Evolutionary conservation across 495 filamentous ascomycete genomes (phyloP).

Genomic region (Pseudomonodictys pantanalensis): DNA sequence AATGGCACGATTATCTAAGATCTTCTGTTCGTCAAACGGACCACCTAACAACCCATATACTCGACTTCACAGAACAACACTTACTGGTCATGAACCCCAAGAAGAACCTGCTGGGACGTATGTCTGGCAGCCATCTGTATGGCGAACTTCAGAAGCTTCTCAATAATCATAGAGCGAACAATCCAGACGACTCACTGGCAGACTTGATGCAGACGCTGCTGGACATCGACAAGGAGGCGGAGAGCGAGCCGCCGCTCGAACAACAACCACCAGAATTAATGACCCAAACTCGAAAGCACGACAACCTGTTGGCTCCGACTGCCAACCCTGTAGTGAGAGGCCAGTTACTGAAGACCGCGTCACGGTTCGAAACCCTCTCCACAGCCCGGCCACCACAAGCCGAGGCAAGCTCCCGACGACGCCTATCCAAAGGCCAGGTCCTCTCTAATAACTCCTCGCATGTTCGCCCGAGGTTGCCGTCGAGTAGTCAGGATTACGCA

Average conservation of each 20-base stretch:
- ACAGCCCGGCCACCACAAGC: too few relatives aligned
- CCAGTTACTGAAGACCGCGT: background rate
- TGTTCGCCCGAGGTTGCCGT: too few relatives aligned
- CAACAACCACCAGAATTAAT: background rate
- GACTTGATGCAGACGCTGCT: background rate
- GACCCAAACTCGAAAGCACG: too few relatives aligned
- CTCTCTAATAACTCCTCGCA: too few relatives aligned
- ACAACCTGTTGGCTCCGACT: too few relatives aligned
- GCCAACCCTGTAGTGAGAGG: background rate
- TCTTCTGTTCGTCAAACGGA: background rate
- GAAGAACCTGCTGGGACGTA: too few relatives aligned
- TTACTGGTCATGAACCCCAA: background rate
- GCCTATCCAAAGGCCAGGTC: too few relatives aligned
- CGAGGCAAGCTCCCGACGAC: too few relatives aligned
- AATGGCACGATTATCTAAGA: background rate
- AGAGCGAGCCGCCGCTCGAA: background rate
- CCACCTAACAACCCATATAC: background rate
- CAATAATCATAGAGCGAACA: background rate
- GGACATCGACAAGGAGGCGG: background rate
- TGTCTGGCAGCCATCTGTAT: background rate
- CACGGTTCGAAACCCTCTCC: background rate
- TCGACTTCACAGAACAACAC: background rate
- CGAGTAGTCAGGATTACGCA: too few relatives aligned
- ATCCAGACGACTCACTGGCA: background rate
- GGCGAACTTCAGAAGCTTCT: background rate